Percentiles rank a stretch among this genome's conserved stretches.
These are phyloP conservation scores for Solanum piurae DNA, from an alignment of 257 asterid species.

Conservation along the genomic window DNA sequence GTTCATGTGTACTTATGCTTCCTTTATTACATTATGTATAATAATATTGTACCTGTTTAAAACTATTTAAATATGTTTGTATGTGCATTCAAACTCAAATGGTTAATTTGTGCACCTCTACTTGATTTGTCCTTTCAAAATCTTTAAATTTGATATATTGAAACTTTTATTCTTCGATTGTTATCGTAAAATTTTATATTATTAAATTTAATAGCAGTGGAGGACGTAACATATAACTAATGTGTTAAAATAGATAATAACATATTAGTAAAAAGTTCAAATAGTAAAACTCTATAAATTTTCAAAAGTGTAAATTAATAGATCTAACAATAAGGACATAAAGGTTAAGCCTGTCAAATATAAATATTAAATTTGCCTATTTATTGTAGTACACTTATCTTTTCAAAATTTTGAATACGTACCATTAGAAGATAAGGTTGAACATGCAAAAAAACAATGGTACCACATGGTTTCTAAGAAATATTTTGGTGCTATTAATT, in stretches of 20 bases:
- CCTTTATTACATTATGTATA: background rate
- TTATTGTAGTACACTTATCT: background rate
- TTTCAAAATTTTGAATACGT: background rate
- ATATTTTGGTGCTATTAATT: slow-evolving; percentile 28
- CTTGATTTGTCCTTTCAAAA: background rate
- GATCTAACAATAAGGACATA: background rate
- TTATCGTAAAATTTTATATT: background rate
- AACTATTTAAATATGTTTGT: background rate
- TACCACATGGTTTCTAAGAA: background rate
- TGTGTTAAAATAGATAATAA: background rate
- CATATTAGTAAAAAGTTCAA: background rate
- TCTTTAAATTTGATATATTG: background rate
- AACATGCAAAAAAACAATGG: background rate
- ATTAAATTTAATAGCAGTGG: background rate
- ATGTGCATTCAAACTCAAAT: background rate
- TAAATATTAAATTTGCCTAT: background rate
- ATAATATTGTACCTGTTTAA: background rate
- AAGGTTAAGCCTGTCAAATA: background rate
- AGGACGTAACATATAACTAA: background rate
- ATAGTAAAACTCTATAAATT: too few species aligned
- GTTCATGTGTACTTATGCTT: background rate
- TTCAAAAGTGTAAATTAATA: background rate
- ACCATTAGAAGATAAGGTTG: background rate
- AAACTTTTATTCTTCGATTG: background rate
- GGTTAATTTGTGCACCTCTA: background rate